Percentiles rank a stretch among this genome's conserved stretches.
Evolutionary conservation across 2,329 filamentous ascomycete genomes (phyloP).

Genomic region (Sphaerulina musiva): DNA sequence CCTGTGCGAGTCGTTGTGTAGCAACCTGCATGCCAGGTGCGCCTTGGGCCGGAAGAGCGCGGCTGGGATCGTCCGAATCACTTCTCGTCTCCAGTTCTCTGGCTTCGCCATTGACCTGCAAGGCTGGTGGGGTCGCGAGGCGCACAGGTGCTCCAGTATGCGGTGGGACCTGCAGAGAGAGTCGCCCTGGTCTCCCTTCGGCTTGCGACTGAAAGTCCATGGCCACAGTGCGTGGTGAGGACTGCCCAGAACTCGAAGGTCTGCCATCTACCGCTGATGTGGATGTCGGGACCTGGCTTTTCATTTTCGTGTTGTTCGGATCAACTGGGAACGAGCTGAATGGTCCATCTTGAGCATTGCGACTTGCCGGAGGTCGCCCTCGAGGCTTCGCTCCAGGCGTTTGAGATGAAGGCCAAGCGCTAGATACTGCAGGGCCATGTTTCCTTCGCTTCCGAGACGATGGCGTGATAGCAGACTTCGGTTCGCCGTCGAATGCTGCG

Average conservation of each 20-base stretch:
- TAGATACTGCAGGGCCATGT: slow-evolving; percentile 82
- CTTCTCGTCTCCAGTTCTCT: slow-evolving; percentile 23
- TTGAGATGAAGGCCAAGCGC: slow-evolving; percentile 69
- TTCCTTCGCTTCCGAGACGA: slow-evolving; percentile 53
- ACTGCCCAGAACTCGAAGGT: slow-evolving; percentile 13
- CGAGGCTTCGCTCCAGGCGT: slow-evolving; percentile 64
- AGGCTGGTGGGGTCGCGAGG: slow-evolving; percentile 54
- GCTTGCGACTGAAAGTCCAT: slow-evolving; percentile 18
- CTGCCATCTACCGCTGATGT: slow-evolving; percentile 9
- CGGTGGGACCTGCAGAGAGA: slow-evolving; percentile 59
- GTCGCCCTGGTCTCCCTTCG: slow-evolving; percentile 42
- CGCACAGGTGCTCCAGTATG: slow-evolving; percentile 55
- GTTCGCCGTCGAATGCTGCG: slow-evolving; percentile 49
- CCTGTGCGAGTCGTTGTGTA: background rate
- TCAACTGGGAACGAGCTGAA: slow-evolving; percentile 64
- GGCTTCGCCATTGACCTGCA: slow-evolving; percentile 49
- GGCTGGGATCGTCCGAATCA: slow-evolving; percentile 19
- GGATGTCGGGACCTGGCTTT: slow-evolving; percentile 11
- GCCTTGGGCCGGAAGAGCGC: slow-evolving; percentile 1
- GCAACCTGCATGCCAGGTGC: background rate
- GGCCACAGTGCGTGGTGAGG: slow-evolving; percentile 53
- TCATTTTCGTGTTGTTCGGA: slow-evolving; percentile 33
- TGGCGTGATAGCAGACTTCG: slow-evolving; percentile 67
- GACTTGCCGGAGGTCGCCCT: slow-evolving; percentile 71
- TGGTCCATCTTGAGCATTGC: slow-evolving; percentile 58